Evolutionary conservation across 176 grass and related monocot species (phyloP).

Genomic region (Avena atlantica): DNA sequence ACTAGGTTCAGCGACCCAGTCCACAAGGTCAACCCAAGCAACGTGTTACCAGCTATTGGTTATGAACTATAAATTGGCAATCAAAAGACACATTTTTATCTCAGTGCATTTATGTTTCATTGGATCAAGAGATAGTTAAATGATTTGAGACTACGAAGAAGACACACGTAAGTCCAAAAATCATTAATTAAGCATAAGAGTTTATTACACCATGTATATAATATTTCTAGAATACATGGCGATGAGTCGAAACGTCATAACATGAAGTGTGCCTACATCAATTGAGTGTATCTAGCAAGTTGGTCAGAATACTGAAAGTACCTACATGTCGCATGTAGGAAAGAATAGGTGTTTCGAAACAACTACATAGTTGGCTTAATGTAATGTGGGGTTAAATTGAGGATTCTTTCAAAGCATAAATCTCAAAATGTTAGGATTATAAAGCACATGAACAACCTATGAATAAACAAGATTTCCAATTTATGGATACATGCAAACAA

Average conservation of each 20-base stretch:
- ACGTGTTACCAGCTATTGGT: neutral
- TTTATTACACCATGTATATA: neutral
- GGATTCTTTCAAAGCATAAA: neutral
- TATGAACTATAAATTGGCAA: neutral
- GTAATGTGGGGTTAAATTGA: neutral
- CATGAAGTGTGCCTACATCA: neutral
- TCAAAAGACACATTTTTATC: neutral
- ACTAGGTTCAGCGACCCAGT: slow-evolving; percentile 22
- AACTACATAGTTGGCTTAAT: neutral
- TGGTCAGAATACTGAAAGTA: neutral
- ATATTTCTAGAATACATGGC: neutral
- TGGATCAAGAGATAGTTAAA: too few species aligned
- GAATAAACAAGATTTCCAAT: neutral
- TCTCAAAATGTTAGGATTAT: neutral
- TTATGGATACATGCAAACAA: neutral
- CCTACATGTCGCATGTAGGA: neutral
- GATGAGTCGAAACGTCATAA: neutral
- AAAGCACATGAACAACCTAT: neutral
- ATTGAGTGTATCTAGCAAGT: neutral
- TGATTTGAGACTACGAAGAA: too few species aligned
- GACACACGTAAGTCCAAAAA: neutral
- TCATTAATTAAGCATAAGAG: neutral
- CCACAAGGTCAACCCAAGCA: neutral
- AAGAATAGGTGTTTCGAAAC: neutral
- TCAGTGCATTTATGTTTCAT: neutral